These are phyloP conservation scores for Dionaea muscipula DNA, from an alignment of 179 eudicot genomes.

Conservation along the genomic window DNA sequence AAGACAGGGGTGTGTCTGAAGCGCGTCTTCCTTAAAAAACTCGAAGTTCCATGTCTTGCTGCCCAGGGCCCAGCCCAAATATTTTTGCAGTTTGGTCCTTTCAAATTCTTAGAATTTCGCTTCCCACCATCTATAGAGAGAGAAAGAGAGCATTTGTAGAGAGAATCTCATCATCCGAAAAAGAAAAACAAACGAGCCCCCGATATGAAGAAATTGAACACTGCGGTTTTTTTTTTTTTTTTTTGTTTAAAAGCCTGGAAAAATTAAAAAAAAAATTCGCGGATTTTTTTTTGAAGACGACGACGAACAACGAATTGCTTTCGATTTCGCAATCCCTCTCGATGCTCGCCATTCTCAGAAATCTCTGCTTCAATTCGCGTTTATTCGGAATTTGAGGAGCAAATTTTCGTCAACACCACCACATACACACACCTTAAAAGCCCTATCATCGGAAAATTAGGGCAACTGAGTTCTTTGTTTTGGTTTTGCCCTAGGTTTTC, in stretches of 20 bases:
- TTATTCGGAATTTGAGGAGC: neutral
- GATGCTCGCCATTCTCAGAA: constrained; percentile 9
- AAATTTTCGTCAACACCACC: constrained; percentile 1
- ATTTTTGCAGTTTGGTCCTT: too few relatives aligned
- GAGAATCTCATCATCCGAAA: too few relatives aligned
- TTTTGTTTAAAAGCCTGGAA: neutral
- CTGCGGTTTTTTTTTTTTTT: too few relatives aligned
- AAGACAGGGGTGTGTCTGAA: too few relatives aligned
- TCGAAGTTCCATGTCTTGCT: too few relatives aligned
- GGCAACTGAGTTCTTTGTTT: constrained; percentile 11
- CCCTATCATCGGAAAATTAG: constrained; percentile 19
- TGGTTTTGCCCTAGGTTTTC: constrained; percentile 1
- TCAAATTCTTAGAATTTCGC: too few relatives aligned
- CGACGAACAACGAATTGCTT: constrained; percentile 1
- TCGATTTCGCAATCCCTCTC: constrained; percentile 13
- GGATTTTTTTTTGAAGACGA: neutral
- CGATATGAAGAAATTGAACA: neutral
- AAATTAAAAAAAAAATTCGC: neutral
- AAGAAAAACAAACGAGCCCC: neutral
- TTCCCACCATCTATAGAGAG: too few relatives aligned
- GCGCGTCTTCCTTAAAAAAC: too few relatives aligned
- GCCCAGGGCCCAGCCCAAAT: too few relatives aligned
- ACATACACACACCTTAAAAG: constrained; percentile 13
- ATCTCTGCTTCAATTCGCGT: neutral
- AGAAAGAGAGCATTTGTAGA: too few relatives aligned